Percentiles rank a stretch among this genome's conserved stretches.
phyloP scores from a whole-genome alignment of 1,139 yeast species.

The Suhomyces wounanorum region DNA sequence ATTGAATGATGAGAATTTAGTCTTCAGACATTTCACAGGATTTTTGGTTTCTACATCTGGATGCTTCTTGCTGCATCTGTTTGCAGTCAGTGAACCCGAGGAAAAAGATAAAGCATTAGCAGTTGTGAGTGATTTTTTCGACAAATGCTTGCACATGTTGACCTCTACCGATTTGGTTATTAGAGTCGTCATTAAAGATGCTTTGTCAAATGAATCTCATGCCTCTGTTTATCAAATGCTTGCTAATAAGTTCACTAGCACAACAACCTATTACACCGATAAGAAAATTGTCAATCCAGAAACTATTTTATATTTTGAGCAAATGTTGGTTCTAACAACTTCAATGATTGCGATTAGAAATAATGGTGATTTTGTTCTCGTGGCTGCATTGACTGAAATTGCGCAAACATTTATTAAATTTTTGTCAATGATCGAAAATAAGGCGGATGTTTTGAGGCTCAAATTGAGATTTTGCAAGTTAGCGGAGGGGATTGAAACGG shows the following conservation, averaged over 20 bases:
- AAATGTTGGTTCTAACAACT: constrained; percentile 39
- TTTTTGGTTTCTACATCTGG: constrained; percentile 63
- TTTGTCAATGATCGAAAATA: constrained; percentile 35
- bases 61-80: constrained; percentile 42
- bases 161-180: constrained; percentile 54
- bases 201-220: constrained; percentile 49
- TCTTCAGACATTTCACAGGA: constrained; percentile 64
- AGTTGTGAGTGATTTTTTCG: constrained; percentile 48
- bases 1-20: constrained; percentile 37
- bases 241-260: constrained; percentile 33
- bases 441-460: constrained; percentile 47
- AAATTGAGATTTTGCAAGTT: constrained; percentile 62
- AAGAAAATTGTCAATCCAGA: constrained; percentile 31
- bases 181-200: constrained; percentile 47
- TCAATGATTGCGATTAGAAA: constrained; percentile 38
- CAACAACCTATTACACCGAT: constrained; percentile 30
- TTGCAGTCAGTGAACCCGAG: constrained; percentile 27
- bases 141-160: constrained; percentile 50
- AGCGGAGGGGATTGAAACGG: constrained; percentile 49
- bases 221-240: constrained; percentile 43
- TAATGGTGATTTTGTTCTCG: constrained; percentile 42
- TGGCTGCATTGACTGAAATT: constrained; percentile 36
- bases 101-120: constrained; percentile 29
- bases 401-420: constrained; percentile 34
- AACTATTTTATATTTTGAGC: constrained; percentile 41